Evolutionary conservation across 352 stramenopile species (phyloP), one percentile per base, ranked within the genome.

Genomic region (Peronospora belbahrii): DNA sequence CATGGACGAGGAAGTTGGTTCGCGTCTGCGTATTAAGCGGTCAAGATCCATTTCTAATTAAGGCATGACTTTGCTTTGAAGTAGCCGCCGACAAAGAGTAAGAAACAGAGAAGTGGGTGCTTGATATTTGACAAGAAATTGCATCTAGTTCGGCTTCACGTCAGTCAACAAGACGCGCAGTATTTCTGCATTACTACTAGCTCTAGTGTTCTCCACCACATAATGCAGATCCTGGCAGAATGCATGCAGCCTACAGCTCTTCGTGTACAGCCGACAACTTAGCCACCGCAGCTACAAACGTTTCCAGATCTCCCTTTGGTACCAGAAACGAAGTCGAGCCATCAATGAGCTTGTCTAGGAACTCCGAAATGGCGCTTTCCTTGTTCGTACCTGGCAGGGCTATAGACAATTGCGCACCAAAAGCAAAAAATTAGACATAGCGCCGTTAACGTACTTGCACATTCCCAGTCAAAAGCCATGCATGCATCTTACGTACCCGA

Each of bases 1-100:
- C 20, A 90, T 90, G 71, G 62, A 86, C 34, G 59, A 65, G 9
- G 79, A 90, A 44, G 76, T 88, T 23, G 74, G 70, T 31, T 85
- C 78, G 37, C 67, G 68, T 15, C 59, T 88, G 52, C 75, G 75
- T 24, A 77, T 85, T 36, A 63, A 74, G 46, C 70, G 73, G 1
- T 81, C 67, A 40, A 34, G 60, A 20, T 85, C 67, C 20, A 70
- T 78, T 24, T 80, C 68, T 14, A 67, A 61, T 27, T 77, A 74
- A 34, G 8, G 40, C 15, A 32, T 4, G 22, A 15, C 22, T 31
- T 36, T 33, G 27, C 27, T 27, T 55, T 42, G 11, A n/a, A n/a
- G n/a, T n/a, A n/a, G n/a, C n/a, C n/a, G n/a, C n/a, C n/a, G n/a
- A n/a, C n/a, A n/a, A n/a, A n/a, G n/a, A n/a, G n/a, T n/a, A 60